Conservation (phyloP, 2,329 filamentous ascomycete species). For the Clonostachys byssicola region DNA sequence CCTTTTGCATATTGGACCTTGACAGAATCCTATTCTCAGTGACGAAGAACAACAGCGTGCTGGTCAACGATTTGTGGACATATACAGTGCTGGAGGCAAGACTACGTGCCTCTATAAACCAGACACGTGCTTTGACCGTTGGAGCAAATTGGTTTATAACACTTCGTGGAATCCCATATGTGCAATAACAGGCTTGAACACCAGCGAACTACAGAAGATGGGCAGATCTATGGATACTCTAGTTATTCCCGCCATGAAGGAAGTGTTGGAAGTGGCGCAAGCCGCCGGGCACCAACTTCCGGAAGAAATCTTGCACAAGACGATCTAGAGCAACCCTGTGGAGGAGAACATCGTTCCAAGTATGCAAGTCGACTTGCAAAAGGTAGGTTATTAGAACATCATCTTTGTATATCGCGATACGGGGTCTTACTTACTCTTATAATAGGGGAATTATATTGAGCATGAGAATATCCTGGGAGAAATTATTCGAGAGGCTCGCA, state of each 20-base stretch:
- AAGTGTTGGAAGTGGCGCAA: conserved; percentile 40
- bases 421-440: too few species aligned
- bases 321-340: conserved; percentile 43
- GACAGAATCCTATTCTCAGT: conserved; percentile 27
- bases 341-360: conserved; percentile 44
- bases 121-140: conserved; percentile 35
- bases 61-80: conserved; percentile 33
- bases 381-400: too few species aligned
- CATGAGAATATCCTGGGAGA: background rate
- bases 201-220: conserved; percentile 40
- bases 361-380: conserved; percentile 48
- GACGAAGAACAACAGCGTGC: conserved; percentile 13
- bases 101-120: conserved; percentile 31
- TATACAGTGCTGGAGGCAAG: conserved; percentile 42
- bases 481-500: background rate
- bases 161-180: conserved; percentile 48
- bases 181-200: conserved; percentile 45
- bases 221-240: conserved; percentile 37
- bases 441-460: conserved; percentile 30
- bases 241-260: conserved; percentile 48
- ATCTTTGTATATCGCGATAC: too few species aligned
- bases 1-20: conserved; percentile 43
- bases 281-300: conserved; percentile 34
- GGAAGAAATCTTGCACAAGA: conserved; percentile 29
- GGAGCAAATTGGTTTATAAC: conserved; percentile 47